phyloP scores from a whole-genome alignment of 129 eudicot genomes.

The Deinandra increscens region DNA sequence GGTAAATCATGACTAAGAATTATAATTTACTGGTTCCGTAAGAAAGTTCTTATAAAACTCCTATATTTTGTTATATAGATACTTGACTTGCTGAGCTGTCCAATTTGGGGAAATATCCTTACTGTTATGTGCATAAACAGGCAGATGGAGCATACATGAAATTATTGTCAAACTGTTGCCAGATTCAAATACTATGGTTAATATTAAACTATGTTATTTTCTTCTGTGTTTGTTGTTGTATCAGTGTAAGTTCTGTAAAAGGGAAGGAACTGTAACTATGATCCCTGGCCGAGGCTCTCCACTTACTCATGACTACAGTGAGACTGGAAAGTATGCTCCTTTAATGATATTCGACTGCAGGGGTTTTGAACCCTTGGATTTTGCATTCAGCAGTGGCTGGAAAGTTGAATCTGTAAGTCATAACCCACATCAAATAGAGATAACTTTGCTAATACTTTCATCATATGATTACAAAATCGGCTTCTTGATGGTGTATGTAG shows the following conservation, averaged over 20 bases:
- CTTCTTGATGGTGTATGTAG: background rate
- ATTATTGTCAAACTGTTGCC: background rate
- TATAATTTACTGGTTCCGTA: background rate
- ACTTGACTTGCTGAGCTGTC: slow-evolving; percentile 15
- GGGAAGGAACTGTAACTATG: slow-evolving; percentile 86
- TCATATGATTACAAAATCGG: background rate
- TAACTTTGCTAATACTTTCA: background rate
- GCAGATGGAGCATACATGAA: slow-evolving; percentile 2
- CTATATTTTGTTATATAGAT: background rate
- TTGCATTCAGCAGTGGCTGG: slow-evolving; percentile 71
- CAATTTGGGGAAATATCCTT: background rate
- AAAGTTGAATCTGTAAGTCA: slow-evolving; percentile 80
- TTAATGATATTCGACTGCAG: slow-evolving; percentile 89
- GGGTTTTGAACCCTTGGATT: slow-evolving; percentile 84
- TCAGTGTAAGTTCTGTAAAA: slow-evolving; percentile 88
- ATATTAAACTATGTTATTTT: slow-evolving; percentile 3
- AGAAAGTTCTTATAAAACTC: background rate
- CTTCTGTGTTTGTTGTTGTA: slow-evolving; percentile 13
- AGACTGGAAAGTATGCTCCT: slow-evolving; percentile 53
- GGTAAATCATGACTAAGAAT: background rate
- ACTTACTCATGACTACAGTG: slow-evolving; percentile 50
- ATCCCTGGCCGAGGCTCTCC: slow-evolving; percentile 65
- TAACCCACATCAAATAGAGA: background rate
- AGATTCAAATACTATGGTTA: background rate
- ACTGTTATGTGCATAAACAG: background rate